Conservation (phyloP, 2,329 filamentous ascomycete genomes). For the Fusarium sp. region DNA sequence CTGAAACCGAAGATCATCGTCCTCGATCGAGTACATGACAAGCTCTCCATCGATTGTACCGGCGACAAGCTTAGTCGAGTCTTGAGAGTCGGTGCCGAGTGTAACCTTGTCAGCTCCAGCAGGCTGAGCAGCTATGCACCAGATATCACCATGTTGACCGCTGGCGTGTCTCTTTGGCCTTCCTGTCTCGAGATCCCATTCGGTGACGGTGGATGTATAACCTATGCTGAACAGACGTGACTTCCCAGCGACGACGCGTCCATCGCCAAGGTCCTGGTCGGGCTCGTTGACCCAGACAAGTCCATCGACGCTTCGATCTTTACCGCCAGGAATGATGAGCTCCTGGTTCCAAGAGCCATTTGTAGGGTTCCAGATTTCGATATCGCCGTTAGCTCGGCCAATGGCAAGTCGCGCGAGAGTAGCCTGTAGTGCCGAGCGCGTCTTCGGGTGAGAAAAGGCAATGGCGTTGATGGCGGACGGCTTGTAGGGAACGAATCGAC, state of each 20-base stretch:
- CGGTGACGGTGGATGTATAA: conserved; percentile 89
- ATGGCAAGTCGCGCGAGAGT: conserved; percentile 81
- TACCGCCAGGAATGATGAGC: conserved; percentile 82
- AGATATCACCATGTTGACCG: conserved; percentile 95
- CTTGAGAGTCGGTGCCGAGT: conserved; percentile 48
- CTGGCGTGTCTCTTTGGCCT: conserved; percentile 83
- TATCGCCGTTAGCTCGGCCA: conserved; percentile 92
- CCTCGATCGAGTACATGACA: conserved; percentile 86
- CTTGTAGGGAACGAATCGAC: conserved; percentile 93
- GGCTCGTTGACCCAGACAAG: conserved; percentile 92
- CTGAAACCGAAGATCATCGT: conserved; percentile 84
- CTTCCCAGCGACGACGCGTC: conserved; percentile 72
- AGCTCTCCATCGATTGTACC: conserved; percentile 94
- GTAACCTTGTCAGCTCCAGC: conserved; percentile 44
- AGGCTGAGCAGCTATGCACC: conserved; percentile 93
- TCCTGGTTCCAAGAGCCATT: conserved; percentile 90
- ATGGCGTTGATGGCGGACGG: conserved; percentile 93
- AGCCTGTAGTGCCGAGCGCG: conserved; percentile 60
- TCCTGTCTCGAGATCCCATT: conserved; percentile 90
- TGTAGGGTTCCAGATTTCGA: conserved; percentile 96
- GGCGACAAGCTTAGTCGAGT: conserved; percentile 74
- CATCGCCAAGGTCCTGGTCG: conserved; percentile 73
- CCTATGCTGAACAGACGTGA: conserved; percentile 95
- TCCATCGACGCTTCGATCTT: conserved; percentile 88
- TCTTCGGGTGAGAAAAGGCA: conserved; percentile 84